Base-by-base conservation (phyloP, 2,329 filamentous ascomycete species). In the Hymenotorrendiella dingleyae region DNA sequence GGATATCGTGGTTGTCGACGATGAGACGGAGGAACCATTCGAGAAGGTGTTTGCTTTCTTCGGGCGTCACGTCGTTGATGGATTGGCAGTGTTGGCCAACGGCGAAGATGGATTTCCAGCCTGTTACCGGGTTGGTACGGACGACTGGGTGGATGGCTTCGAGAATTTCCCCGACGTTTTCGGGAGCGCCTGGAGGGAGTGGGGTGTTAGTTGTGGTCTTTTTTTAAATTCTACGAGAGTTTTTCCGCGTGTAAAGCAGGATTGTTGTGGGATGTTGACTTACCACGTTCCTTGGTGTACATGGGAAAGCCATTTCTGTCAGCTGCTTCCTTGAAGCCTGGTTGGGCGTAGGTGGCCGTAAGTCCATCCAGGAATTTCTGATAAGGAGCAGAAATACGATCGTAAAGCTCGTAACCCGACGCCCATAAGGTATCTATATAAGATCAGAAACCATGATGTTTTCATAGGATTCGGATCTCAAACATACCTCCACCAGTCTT, bases 331-430 rank as follows among this genome's bases (percentile, higher is more conserved):
- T 66, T 66, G 60, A 78, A 80, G 2, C 61, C 58, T 0, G 73
- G 71, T 52, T 73, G 67, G 0, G 68, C 68, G 48, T 71, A 72
- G 65, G 72, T 76, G 3, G 71, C 79, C 0, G 75, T 81, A 6
- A 83, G 61, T 0, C 62, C 60, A 42, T 83, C 78, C 21, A 82
- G 67, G 58, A 82, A 82, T 19, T 64, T 62, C 45, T 74, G 75
- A 40, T 74, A 73, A 0, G 73, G 64, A 2, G 65, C 62, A 4
- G 73, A 78, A 45, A 84, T 67, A 19, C 76, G 71, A 54, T 84
- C 79, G 54, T 80, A 84, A 6, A 82, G 60, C 50, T 83, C 78
- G 54, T 82, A 82, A 0, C 76, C 78, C 0, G 76, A 80, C 0
- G 78, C 80, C 78, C 80, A 84, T 5, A 84, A 69, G 0, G 81